phyloP scores from a whole-genome alignment of 306 rosid genomes.

The Fagus crenata region DNA sequence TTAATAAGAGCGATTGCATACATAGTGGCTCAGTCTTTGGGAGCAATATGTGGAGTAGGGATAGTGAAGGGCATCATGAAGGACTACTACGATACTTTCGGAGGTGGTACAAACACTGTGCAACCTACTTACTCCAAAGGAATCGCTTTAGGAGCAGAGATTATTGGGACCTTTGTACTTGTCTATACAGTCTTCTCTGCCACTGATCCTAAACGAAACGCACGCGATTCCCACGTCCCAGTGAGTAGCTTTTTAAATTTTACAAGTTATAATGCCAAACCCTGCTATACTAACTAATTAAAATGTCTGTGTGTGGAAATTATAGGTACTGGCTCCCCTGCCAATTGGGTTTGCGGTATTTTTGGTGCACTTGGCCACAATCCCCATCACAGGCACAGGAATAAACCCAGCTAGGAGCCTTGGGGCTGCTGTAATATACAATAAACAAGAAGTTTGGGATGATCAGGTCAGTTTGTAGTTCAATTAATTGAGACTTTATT shows the following conservation, averaged over 20 bases:
- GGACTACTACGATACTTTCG: not conserved
- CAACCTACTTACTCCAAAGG: slow-evolving; percentile 26
- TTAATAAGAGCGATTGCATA: slow-evolving; percentile 27
- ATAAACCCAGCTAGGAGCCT: slow-evolving; percentile 40
- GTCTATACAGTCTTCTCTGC: slow-evolving; percentile 40
- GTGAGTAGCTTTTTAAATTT: not conserved
- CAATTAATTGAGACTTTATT: not conserved
- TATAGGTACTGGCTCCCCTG: slow-evolving; percentile 33
- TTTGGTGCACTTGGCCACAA: slow-evolving; percentile 36
- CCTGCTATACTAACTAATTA: not conserved
- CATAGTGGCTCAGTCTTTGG: slow-evolving; percentile 33
- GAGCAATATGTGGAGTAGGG: slow-evolving; percentile 36
- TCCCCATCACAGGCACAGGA: slow-evolving; percentile 40
- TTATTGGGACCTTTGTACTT: slow-evolving; percentile 35
- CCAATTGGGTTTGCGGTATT: slow-evolving; percentile 40
- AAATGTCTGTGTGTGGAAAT: not conserved
- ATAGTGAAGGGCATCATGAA: slow-evolving; percentile 25
- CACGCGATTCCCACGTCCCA: slow-evolving; percentile 33
- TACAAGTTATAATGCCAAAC: not conserved
- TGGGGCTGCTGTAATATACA: slow-evolving; percentile 28
- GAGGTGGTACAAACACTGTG: slow-evolving; percentile 30
- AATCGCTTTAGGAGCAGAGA: slow-evolving; percentile 36
- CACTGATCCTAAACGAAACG: slow-evolving; percentile 34
- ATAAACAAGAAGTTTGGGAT: slow-evolving; percentile 21
- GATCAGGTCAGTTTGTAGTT: slow-evolving; percentile 18